Evolutionary conservation across 179 eudicot species (phyloP).

Genomic region (Heliamphora pulchella): DNA sequence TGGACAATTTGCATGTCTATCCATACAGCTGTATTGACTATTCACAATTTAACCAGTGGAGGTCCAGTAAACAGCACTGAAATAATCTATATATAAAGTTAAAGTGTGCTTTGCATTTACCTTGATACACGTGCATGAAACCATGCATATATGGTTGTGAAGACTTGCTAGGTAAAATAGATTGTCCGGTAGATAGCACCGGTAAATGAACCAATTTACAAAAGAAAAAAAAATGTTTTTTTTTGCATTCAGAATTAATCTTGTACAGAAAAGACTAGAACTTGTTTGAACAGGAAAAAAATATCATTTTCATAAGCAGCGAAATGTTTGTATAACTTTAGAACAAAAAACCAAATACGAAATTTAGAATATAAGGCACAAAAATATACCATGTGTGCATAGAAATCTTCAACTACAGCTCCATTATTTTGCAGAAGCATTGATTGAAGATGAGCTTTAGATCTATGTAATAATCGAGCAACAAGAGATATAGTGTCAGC

Average conservation of each 20-base stretch:
- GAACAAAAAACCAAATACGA: neutral
- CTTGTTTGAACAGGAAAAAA: neutral
- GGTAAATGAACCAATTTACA: neutral
- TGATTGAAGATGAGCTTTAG: constrained; percentile 84
- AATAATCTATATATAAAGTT: neutral
- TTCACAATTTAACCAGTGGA: neutral
- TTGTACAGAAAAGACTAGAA: neutral
- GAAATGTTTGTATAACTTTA: neutral
- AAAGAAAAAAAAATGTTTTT: neutral
- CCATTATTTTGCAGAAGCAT: constrained; percentile 73
- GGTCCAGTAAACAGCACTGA: neutral
- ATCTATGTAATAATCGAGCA: constrained; percentile 73
- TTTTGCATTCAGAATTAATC: neutral
- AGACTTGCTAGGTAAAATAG: neutral
- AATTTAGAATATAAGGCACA: constrained; percentile 7
- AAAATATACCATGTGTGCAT: constrained; percentile 59
- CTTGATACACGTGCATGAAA: neutral
- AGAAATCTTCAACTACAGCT: constrained; percentile 80
- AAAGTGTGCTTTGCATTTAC: neutral
- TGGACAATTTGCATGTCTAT: neutral
- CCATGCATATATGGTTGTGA: neutral
- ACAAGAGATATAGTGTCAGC: constrained; percentile 79
- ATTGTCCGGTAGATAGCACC: neutral
- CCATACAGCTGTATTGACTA: neutral
- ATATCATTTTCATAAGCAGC: neutral